Evolutionary conservation across 2,329 filamentous ascomycete genomes (phyloP), one percentile per base, ranked within the genome.

Genomic region (Aureobasidium mangrovei): DNA sequence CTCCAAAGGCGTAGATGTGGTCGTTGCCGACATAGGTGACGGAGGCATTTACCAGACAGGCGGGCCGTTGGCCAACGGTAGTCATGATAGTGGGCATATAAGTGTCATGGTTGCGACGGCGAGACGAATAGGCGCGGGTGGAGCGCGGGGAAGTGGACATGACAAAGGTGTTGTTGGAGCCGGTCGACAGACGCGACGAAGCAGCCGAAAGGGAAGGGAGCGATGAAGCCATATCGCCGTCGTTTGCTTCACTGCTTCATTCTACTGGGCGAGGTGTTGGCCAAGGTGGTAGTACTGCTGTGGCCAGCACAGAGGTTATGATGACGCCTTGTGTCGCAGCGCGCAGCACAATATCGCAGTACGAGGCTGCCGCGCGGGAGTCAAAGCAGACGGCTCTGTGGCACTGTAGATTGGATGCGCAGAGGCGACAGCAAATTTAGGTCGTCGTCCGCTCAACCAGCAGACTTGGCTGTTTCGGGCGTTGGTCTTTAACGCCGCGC

Each of bases 11-110:
- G 71, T 94, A 97, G 63, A 98, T 97, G 70, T 93, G 84, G 68
- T 97, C 93, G 72, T 95, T 93, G 57, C 91, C 91, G 65, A 93
- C 95, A 69, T 95, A 96, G n/a, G 93, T 98, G 57, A 97, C 91
- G 0, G 93, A 97, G 51, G 93, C 93, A 75, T 98, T 98, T 61
- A 98, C 91, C 47, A 98, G 78, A 67, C 91, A 97, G 35, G 93
- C 91, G 36, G 93, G 93, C 61, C 91, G 82, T 71, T 76, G 74
- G 55, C 75, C 75, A 48, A 77, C 71, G 8, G 75, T 77, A 33
- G 74, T 75, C 60, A 77, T 91, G 58, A 95, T 87, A 67, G 85
- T 87, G 35, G 91, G 91, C 47, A 86, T 84, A 70, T 95, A 94
- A 60, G 83, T 83, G 66, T 94, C 89, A 54, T 77, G 77, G 57